Evolutionary conservation across 2,329 filamentous ascomycete genomes (phyloP).

Genomic region (Sporothrix brunneoviolacea): DNA sequence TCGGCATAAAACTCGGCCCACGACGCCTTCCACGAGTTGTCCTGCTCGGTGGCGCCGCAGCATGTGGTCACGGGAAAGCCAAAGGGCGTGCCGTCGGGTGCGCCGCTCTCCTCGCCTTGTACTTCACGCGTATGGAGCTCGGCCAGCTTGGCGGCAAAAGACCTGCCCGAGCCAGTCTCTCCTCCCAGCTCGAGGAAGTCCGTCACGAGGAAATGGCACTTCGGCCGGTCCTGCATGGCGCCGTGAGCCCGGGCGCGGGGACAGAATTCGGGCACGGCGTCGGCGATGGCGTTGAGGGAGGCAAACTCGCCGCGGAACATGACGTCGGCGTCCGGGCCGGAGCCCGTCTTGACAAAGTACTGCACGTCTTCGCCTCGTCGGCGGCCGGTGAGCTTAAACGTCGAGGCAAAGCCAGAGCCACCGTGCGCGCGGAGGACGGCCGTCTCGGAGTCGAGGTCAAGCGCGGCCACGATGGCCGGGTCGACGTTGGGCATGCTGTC

Average conservation of each 20-base stretch:
- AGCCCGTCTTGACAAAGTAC: conserved; percentile 69
- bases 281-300: conserved; percentile 75
- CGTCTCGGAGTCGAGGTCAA: conserved; percentile 48
- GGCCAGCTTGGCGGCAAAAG: conserved; percentile 69
- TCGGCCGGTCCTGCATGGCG: conserved; percentile 44
- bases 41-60: conserved; percentile 77
- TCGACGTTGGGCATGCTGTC: conserved; percentile 42
- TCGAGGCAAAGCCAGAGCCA: conserved; percentile 62
- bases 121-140: conserved; percentile 61
- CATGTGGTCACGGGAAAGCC: conserved; percentile 82
- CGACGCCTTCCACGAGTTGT: conserved; percentile 63
- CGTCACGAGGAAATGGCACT: conserved; percentile 56
- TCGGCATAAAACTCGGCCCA: conserved; percentile 88
- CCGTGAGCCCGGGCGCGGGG: conserved; percentile 72
- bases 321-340: conserved; percentile 48
- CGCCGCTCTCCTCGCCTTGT: conserved; percentile 58
- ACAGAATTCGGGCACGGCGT: conserved; percentile 65
- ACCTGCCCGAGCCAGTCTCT: conserved; percentile 38
- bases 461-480: conserved; percentile 53
- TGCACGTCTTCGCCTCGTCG: conserved; percentile 18
- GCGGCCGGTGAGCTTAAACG: conserved; percentile 35
- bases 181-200: conserved; percentile 68
- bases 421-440: conserved; percentile 55
- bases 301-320: conserved; percentile 79
- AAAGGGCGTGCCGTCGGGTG: conserved; percentile 58